phyloP scores from a whole-genome alignment of 1,139 yeast genomes.

The Pneumocystis wakefieldiae region DNA sequence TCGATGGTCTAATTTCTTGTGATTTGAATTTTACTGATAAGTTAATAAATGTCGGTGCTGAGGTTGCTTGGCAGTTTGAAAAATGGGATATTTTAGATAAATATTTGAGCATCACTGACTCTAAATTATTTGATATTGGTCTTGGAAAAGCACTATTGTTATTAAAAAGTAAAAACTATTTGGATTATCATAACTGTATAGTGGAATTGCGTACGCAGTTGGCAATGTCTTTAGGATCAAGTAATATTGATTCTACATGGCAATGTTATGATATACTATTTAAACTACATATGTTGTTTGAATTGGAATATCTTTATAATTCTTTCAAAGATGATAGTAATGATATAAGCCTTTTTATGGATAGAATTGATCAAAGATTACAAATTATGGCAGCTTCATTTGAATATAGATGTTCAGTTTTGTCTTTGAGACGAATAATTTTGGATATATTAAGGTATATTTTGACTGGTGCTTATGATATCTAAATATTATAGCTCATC shows the following conservation, averaged over 20 bases:
- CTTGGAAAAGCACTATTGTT: conserved; percentile 47
- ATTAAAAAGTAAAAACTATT: conserved; percentile 25
- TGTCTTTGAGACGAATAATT: conserved; percentile 22
- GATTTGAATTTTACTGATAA: conserved; percentile 24
- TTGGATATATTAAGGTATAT: conserved; percentile 10
- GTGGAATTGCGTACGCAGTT: conserved; percentile 40
- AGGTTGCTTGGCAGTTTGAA: conserved; percentile 59
- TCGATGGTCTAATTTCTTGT: neutral
- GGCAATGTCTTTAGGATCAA: conserved; percentile 47
- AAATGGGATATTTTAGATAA: conserved; percentile 35
- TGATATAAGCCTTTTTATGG: conserved; percentile 10
- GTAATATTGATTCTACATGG: conserved; percentile 47
- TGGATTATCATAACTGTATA: conserved; percentile 29
- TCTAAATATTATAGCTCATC: conserved; percentile 4
- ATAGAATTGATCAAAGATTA: conserved; percentile 22
- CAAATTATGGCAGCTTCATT: conserved; percentile 24
- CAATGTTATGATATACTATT: conserved; percentile 43
- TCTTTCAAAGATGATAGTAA: conserved; percentile 24
- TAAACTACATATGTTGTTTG: conserved; percentile 58
- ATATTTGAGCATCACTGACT: conserved; percentile 41
- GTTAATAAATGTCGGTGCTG: conserved; percentile 55
- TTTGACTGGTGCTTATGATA: neutral
- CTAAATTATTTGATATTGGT: conserved; percentile 40
- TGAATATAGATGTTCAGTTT: conserved; percentile 24
- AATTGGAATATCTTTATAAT: conserved; percentile 27